Percentiles rank a stretch among this genome's conserved stretches.
Evolutionary conservation across 805 yeast genomes (phyloP).

Genomic region (Saccharomyces kudriavzevii): DNA sequence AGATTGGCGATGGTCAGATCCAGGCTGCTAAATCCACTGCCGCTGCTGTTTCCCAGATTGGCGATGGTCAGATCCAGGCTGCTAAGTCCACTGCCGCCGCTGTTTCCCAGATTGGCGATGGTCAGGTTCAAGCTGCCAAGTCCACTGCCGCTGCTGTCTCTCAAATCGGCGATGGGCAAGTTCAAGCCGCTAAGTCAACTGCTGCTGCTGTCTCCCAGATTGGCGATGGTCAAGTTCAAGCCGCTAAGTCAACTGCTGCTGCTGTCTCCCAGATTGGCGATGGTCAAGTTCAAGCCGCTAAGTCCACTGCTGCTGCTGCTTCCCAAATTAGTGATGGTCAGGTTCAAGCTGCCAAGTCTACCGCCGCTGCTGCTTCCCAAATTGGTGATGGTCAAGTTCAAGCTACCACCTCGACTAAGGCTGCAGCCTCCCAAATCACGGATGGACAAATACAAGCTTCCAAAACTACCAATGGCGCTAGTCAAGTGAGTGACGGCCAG

Average conservation of each 20-base stretch:
- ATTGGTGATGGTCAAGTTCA: constrained; percentile 41
- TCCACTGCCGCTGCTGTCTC: constrained; percentile 28
- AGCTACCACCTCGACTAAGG: constrained; percentile 28
- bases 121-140: constrained; percentile 28
- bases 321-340: constrained; percentile 42
- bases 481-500: constrained; percentile 21
- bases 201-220: constrained; percentile 28
- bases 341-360: constrained; percentile 35
- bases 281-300: constrained; percentile 14
- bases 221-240: constrained; percentile 26
- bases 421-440: constrained; percentile 33
- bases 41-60: constrained; percentile 30
- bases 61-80: constrained; percentile 37
- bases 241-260: constrained; percentile 29
- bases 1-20: constrained; percentile 40
- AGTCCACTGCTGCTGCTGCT: constrained; percentile 33
- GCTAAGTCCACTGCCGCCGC: constrained; percentile 23
- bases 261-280: constrained; percentile 28
- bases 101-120: constrained; percentile 31
- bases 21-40: constrained; percentile 29
- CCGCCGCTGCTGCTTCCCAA: constrained; percentile 32
- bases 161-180: constrained; percentile 40
- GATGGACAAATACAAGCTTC: constrained; percentile 38
- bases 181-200: constrained; percentile 15
- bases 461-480: constrained; percentile 8